A percentile compares a stretch with the other conserved stretches of the same genome.
These are phyloP conservation scores for Leccinum obscurum DNA, from an alignment of 768 basidiomycete species.

Conservation along the genomic window DNA sequence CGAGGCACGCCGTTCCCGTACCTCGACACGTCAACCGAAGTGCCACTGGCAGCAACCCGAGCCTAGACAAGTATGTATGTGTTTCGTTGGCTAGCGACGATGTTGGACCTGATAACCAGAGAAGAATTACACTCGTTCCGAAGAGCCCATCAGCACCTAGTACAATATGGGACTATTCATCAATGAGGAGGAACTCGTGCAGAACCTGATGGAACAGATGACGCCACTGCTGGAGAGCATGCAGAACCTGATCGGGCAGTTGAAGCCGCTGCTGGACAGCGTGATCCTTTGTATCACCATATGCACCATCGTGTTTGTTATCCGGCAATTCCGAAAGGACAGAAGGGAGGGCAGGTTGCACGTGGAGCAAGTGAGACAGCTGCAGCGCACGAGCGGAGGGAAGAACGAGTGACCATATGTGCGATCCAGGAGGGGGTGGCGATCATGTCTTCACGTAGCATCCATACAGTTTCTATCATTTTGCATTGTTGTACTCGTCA, in stretches of 20 bases:
- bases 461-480: not conserved
- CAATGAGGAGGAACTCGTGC: constrained; percentile 11
- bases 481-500: not conserved
- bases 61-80: constrained; percentile 6
- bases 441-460: not conserved
- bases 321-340: constrained; percentile 19
- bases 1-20: not conserved
- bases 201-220: constrained; percentile 13
- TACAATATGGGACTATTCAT: constrained; percentile 25
- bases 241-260: constrained; percentile 4
- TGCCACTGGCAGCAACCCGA: not conserved
- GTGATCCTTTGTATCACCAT: constrained; percentile 14
- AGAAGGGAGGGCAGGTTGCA: constrained; percentile 21
- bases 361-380: constrained; percentile 15
- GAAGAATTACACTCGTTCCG: not conserved
- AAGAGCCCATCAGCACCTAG: not conserved
- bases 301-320: constrained; percentile 20
- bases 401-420: constrained; percentile 2
- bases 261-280: not conserved
- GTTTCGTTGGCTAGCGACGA: not conserved
- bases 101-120: not conserved
- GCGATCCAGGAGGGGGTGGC: not conserved
- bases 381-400: not conserved
- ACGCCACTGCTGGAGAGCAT: not conserved
- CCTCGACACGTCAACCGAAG: not conserved